Evolutionary conservation across 169 alveolate genomes (phyloP).

Genomic region (Plasmodium inui): DNA sequence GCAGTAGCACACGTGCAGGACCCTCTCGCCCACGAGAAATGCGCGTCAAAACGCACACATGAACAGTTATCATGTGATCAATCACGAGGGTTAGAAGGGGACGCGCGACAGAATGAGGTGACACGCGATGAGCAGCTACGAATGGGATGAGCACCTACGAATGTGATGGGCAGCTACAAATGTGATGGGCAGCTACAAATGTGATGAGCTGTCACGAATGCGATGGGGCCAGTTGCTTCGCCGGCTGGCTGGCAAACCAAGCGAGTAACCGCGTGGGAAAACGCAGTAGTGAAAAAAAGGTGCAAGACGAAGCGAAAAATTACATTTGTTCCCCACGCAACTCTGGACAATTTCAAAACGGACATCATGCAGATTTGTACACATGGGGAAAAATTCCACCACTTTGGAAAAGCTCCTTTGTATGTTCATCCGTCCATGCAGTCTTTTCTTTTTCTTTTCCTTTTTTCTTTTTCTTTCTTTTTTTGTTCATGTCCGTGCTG

Average conservation of each 20-base stretch:
- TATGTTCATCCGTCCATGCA: slow-evolving; percentile 2
- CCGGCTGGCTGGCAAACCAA: background rate
- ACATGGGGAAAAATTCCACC: background rate
- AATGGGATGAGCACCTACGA: too few species aligned
- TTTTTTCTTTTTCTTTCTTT: slow-evolving; percentile 14
- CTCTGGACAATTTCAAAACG: slow-evolving; percentile 10
- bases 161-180: background rate
- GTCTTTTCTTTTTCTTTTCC: slow-evolving; percentile 7
- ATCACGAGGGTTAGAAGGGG: background rate
- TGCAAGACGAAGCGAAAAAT: slow-evolving; percentile 24
- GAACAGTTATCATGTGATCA: slow-evolving; percentile 6
- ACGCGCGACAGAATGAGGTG: background rate
- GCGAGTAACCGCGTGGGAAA: background rate
- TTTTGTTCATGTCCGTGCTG: slow-evolving; percentile 16
- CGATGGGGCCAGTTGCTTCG: background rate
- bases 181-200: background rate
- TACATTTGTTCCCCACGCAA: background rate
- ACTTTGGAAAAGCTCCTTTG: background rate
- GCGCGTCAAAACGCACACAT: background rate
- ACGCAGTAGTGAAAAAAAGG: slow-evolving; percentile 1
- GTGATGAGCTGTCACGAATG: background rate
- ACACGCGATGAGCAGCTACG: background rate
- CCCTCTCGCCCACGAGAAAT: background rate
- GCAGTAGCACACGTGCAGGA: slow-evolving; percentile 3
- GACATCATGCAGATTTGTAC: slow-evolving; percentile 9